Percentiles rank a stretch among this genome's conserved stretches.
These are phyloP conservation scores for Cladophialophora immunda DNA, from an alignment of 2,329 filamentous ascomycete genomes.

Conservation along the genomic window DNA sequence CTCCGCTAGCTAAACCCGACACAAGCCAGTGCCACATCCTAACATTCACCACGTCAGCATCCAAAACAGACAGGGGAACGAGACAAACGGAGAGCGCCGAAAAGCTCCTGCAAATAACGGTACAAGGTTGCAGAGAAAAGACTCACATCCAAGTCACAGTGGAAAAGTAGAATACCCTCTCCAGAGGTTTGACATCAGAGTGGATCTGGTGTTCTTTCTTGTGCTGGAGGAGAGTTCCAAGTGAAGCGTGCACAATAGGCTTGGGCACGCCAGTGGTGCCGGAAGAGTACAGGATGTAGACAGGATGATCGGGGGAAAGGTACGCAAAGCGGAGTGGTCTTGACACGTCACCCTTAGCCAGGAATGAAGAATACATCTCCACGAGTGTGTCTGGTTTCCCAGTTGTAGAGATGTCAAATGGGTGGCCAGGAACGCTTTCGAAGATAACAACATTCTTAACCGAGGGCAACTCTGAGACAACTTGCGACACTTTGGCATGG, in stretches of 20 bases:
- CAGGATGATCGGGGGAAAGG: slow-evolving; percentile 82
- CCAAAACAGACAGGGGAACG: neutral
- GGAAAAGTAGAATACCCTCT: slow-evolving; percentile 90
- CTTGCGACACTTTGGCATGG: slow-evolving; percentile 78
- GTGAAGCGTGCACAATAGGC: slow-evolving; percentile 90
- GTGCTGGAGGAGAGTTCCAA: slow-evolving; percentile 92
- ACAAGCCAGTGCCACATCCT: slow-evolving; percentile 97
- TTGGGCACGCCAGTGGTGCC: slow-evolving; percentile 90
- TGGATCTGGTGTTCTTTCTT: slow-evolving; percentile 96
- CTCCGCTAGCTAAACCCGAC: slow-evolving; percentile 81
- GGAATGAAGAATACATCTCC: slow-evolving; percentile 55
- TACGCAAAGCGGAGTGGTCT: slow-evolving; percentile 72
- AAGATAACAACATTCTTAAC: slow-evolving; percentile 79
- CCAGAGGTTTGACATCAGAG: slow-evolving; percentile 76
- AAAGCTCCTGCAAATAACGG: neutral
- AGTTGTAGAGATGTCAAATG: slow-evolving; percentile 48
- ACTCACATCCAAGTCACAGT: slow-evolving; percentile 88
- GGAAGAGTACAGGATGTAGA: slow-evolving; percentile 93
- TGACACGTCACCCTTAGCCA: slow-evolving; percentile 53
- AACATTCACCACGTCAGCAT: neutral
- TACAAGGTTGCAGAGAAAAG: neutral
- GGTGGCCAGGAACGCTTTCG: slow-evolving; percentile 64
- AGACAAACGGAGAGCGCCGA: neutral
- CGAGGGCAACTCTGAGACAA: slow-evolving; percentile 72
- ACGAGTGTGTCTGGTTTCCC: slow-evolving; percentile 49